These are phyloP conservation scores for Alternaria solani DNA, from an alignment of 2,329 filamentous ascomycete genomes.

Conservation along the genomic window DNA sequence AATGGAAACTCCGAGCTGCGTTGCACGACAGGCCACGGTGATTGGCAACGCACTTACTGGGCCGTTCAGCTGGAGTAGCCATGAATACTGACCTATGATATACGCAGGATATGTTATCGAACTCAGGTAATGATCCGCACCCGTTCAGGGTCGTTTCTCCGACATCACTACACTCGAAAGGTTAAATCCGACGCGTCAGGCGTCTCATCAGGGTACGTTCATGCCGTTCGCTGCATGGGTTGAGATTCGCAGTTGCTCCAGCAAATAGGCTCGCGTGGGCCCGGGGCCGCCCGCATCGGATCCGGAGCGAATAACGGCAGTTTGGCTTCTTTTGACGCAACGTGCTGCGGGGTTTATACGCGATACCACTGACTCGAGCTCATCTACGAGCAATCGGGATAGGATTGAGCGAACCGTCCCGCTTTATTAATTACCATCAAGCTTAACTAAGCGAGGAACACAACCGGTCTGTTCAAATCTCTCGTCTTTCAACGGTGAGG, in stretches of 20 bases:
- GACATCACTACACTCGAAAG: neutral
- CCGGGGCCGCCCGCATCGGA: slow-evolving; percentile 18
- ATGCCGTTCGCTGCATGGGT: neutral
- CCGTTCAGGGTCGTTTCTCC: neutral
- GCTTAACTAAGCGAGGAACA: neutral
- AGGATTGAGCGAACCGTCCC: neutral
- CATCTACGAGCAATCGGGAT: neutral
- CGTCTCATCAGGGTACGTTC: neutral
- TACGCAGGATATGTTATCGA: neutral
- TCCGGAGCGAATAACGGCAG: slow-evolving; percentile 11
- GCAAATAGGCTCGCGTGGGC: slow-evolving; percentile 16
- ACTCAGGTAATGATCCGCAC: neutral
- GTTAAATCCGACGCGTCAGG: neutral
- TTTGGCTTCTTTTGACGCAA: slow-evolving; percentile 13
- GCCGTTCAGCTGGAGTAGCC: neutral
- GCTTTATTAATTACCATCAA: neutral
- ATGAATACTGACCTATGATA: neutral
- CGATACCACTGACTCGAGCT: neutral
- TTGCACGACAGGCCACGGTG: neutral
- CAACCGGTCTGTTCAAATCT: neutral
- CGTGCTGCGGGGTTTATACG: slow-evolving; percentile 5
- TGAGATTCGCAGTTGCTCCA: slow-evolving; percentile 3
- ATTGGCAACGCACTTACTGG: neutral
- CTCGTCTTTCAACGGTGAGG: neutral
- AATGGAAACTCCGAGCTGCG: neutral